Conservation (phyloP, 495 filamentous ascomycete genomes). For the Xylaria castorea region DNA sequence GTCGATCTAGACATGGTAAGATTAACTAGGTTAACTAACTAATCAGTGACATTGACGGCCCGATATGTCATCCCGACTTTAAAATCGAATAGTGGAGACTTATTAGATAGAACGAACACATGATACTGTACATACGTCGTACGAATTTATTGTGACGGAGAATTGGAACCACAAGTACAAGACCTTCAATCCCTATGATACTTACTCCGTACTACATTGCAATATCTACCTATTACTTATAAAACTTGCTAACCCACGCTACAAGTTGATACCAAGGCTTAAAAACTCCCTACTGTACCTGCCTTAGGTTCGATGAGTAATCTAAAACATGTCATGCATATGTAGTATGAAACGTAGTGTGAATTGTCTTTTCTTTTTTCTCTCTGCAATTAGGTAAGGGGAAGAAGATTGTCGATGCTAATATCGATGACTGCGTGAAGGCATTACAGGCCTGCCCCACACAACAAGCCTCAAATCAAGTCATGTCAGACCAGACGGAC, state of each 20-base stretch:
- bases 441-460: background rate
- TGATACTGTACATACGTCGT: background rate
- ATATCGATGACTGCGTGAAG: constrained; percentile 10
- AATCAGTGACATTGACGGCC: background rate
- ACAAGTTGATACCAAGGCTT: background rate
- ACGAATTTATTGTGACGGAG: background rate
- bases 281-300: background rate
- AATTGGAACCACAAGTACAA: background rate
- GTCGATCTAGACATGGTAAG: constrained; percentile 1
- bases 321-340: constrained; percentile 8
- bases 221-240: background rate
- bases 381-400: constrained; percentile 14
- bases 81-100: background rate
- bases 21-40: background rate
- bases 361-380: background rate
- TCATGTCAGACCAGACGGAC: background rate
- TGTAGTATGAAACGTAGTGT: background rate
- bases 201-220: background rate
- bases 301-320: background rate
- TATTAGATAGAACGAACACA: background rate
- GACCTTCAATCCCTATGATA: background rate
- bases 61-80: constrained; percentile 1
- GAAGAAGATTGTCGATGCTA: constrained; percentile 14
- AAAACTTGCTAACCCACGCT: background rate
- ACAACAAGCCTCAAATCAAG: constrained; percentile 16